Evolutionary conservation across 2,329 filamentous ascomycete genomes (phyloP), one percentile per base, ranked within the genome.

Genomic region (Mycosphaerella arachidis): DNA sequence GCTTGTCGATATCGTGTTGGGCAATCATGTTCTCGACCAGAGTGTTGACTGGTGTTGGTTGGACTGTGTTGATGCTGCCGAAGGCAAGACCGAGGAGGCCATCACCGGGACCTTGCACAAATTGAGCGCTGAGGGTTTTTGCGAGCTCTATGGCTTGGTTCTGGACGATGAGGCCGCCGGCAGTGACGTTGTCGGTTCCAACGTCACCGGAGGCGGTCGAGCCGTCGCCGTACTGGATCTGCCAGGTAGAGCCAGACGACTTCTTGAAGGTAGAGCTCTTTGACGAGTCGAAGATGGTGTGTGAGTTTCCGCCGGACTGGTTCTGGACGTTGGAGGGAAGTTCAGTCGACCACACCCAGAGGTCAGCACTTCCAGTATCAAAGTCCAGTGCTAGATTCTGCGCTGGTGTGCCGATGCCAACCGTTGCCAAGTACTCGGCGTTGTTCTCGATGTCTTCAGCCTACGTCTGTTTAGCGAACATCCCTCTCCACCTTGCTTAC

Each of bases 341-440:
- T 40, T 63, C 63, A 18, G 65, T 67, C 46, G 59, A 60, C 65
- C 64, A 67, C 13, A 71, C 67, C 87, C 86, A 90, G 24, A 87
- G 77, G 75, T 89, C 87, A 27, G 86, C 81, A 20, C 85, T 88
- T n/a, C 86, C 86, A 43, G 86, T 89, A 70, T 91, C 87, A 61
- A 90, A 89, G 68, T 89, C 63, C 29, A 66, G 56, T 10, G 56
- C 58, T 18, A 65, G 65, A 50, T 75, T 85, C 75, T 90, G 86
- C 2, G 79, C 73, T 13, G 86, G 86, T 1, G 82, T 86, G 30
- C 88, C 87, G 63, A 90, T 86, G 13, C 75, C 70, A 31, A 89
- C 82, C 35, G 83, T 79, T 55, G 71, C 73, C 12, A 73, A 79
- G 69, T 89, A 89, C 74, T 83, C 74, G 6, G 82, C 76, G 63